Base-by-base conservation (phyloP, 2,329 filamentous ascomycete species). In the Colletotrichum coccodes region DNA sequence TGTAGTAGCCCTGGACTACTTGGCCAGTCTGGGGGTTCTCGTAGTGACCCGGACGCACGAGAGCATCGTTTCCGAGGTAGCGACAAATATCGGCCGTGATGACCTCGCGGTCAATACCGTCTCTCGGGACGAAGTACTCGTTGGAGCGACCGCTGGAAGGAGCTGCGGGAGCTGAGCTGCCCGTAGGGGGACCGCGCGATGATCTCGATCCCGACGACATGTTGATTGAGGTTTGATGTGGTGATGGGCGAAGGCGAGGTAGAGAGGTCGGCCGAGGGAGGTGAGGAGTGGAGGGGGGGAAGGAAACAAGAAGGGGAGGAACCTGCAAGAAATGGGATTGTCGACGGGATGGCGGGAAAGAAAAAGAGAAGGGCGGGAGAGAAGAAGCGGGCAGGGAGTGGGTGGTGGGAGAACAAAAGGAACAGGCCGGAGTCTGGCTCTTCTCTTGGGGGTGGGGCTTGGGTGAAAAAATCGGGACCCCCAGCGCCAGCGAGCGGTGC, bases 41-140 rank as follows among this genome's bases (percentile, higher is more conserved):
- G 80, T 92, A 91, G 74, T 87, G 89, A 75, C 91, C 91, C 68
- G 92, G 92, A 76, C 91, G 90, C 77, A 94, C 92, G 75, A 93
- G 87, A 73, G 92, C 92, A 84, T 95, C 92, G 79, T 94, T 94
- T 76, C 92, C 92, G 74, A 95, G 87, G 79, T 94, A 95, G 77
- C 92, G 91, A 84, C 92, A 94, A 73, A 95, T 94, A 79, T 95
- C 92, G 78, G 92, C 91, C 71, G 93, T 93, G 81, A 95, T 94
- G 75, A 95, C 92, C 80, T 95, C 92, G 75, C 92, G 90, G 79
- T 93, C 92, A 80, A 95, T 95, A 77, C 92, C 92, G 80, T 94
- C 91, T 76, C 91, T 89, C 52, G 91, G 91, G 63, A 94, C 90
- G 79, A 94, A 94, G 79, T 94, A 94, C 82, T 94, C 91, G 80